Evolutionary conservation across 2,329 filamentous ascomycete species (phyloP), one percentile per base, ranked within the genome.

Genomic region (Trichoderma sp.): DNA sequence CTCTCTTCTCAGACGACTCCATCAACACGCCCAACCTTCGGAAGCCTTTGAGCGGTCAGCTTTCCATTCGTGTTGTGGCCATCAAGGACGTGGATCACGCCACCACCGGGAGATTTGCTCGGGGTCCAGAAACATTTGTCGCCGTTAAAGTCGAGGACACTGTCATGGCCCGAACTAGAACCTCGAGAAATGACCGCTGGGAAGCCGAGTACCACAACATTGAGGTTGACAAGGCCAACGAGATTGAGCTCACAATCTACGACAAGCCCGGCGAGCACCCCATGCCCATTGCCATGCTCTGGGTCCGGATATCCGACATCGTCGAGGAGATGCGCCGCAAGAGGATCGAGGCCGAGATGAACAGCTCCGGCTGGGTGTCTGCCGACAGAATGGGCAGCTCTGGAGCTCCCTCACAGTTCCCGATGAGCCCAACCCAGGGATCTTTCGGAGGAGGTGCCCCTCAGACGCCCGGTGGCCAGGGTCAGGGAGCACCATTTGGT

Each of bases 171-270:
- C 91, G 95, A 79, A 99, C 97, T 29, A 94, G 92, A 83, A 90
- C 93, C 1, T 95, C 95, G 11, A 90, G 95, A 75, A 97, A 89
- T 77, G 97, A 99, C 84, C 91, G 91, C 81, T 99, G 96, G 96
- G 92, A 95, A 59, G 94, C 95, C 79, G 97, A 99, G 85, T 91
- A 92, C 45, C 97, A 98, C 84, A 95, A 92, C 75, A 93, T 99
- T 77, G 94, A 97, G 78, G 97, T 99, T 75, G 96, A 98, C 85
- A 98, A 98, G 87, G 97, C 97, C 71, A 99, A 99, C 84, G 97
- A 99, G 85, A 95, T 99, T 77, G 97, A 99, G 83, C 91, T 99
- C 72, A 98, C 95, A 0, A 95, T 99, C 12, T 99, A 99, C 84
- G 97, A 99, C 84, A 98, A 97, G 85, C 93, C 95, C 2, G 92